A percentile compares a stretch with the other conserved stretches of the same genome.
Evolutionary conservation across 306 rosid genomes (phyloP).

Genomic region (Prunus dulcis): DNA sequence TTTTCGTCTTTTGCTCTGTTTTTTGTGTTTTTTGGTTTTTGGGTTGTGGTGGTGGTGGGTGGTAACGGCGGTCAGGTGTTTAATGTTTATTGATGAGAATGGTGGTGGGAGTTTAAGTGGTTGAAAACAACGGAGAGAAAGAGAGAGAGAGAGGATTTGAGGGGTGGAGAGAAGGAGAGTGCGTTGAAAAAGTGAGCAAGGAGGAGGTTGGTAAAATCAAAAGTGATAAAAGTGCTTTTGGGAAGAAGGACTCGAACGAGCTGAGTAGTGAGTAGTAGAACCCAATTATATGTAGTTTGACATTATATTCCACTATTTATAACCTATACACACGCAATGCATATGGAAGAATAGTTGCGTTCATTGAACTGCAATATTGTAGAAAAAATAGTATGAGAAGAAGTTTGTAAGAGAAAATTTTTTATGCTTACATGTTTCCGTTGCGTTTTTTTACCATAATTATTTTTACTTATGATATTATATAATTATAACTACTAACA

Average conservation of each 20-base stretch:
- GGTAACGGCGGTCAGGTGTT: background rate
- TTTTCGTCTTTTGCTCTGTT: background rate
- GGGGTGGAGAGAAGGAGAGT: background rate
- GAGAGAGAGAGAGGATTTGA: background rate
- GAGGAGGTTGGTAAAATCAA: background rate
- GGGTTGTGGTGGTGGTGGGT: background rate
- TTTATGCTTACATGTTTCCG: background rate
- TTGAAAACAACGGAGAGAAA: background rate
- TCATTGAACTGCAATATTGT: background rate
- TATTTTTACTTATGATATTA: accelerated
- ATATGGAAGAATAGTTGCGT: too few species aligned
- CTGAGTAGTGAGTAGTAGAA: background rate
- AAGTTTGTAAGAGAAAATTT: background rate
- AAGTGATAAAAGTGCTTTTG: background rate
- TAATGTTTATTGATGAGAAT: background rate
- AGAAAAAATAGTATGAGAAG: background rate
- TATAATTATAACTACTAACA: background rate
- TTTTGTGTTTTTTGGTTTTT: background rate
- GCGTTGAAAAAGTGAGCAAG: background rate
- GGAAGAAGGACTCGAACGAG: background rate
- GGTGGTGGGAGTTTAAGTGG: background rate
- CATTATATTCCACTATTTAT: background rate
- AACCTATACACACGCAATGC: background rate
- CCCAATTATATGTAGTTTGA: background rate
- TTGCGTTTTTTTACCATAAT: background rate